A percentile compares a stretch with the other conserved stretches of the same genome.
Conservation (phyloP, 139 green algal species). For the Limnomonas spitsbergensis region DNA sequence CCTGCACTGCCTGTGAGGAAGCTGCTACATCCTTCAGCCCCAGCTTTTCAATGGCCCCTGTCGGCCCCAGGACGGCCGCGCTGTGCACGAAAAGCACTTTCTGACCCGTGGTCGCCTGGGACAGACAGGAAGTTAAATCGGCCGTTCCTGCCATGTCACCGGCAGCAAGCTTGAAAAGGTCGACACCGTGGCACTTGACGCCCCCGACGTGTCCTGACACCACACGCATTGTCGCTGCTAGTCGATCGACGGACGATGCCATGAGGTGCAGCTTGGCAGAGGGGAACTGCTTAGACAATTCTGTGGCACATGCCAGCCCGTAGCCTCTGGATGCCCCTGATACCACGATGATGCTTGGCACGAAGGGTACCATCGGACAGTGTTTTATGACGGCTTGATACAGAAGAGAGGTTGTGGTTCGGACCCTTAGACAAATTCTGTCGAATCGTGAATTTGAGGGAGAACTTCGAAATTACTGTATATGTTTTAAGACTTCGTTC, state of each 20-base stretch:
- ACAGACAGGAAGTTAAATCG: background rate
- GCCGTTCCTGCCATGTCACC: background rate
- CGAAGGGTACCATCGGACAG: background rate
- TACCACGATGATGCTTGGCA: background rate
- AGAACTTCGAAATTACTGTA: no score
- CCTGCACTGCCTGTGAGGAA: no score
- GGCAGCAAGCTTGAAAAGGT: background rate
- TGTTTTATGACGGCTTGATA: no score
- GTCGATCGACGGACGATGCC: background rate
- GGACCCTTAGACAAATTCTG: no score
- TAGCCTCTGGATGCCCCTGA: background rate
- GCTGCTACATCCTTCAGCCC: no score
- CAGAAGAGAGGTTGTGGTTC: no score
- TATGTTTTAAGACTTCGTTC: no score
- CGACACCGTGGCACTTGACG: background rate
- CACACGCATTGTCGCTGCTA: background rate
- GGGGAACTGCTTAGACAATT: background rate
- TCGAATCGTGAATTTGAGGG: no score
- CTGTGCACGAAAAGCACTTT: background rate
- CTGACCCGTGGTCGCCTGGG: no score
- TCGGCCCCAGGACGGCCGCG: background rate
- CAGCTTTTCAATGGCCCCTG: background rate
- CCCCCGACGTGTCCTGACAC: background rate
- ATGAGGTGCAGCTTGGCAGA: background rate
- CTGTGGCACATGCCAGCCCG: background rate